These are phyloP conservation scores for Borealophlyctis nickersoniae DNA, from an alignment of 192 early-diverging fungal species.

Conservation along the genomic window DNA sequence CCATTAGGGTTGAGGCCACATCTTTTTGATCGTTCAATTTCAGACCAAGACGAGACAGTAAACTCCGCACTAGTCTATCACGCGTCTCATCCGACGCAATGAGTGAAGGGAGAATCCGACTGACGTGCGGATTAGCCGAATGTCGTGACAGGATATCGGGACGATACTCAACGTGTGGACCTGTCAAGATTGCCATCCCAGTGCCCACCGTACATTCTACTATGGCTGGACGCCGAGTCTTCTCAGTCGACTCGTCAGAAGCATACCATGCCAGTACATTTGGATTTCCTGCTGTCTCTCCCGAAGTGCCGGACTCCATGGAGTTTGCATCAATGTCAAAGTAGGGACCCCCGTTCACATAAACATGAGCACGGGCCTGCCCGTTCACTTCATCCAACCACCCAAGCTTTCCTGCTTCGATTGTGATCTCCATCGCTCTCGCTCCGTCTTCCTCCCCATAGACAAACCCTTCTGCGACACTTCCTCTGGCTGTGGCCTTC, in stretches of 20 bases:
- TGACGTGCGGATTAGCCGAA: conserved; percentile 42
- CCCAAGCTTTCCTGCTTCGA: conserved; percentile 28
- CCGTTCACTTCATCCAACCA: background rate
- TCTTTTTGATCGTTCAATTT: conserved; percentile 34
- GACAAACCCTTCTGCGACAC: conserved; percentile 75
- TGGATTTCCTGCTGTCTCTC: background rate
- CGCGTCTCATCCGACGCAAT: conserved; percentile 1
- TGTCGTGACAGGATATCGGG: conserved; percentile 38
- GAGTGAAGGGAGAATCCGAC: background rate
- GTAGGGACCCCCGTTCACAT: conserved; percentile 51
- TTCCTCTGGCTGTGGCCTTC: conserved; percentile 65
- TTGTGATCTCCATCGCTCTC: conserved; percentile 51
- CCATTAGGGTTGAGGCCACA: background rate
- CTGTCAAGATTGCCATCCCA: conserved; percentile 68
- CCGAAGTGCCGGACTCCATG: background rate
- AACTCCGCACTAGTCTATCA: conserved; percentile 37
- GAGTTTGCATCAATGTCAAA: conserved; percentile 30
- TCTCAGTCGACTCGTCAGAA: background rate
- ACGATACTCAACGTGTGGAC: conserved; percentile 82
- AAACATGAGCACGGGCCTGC: conserved; percentile 20
- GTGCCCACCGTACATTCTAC: conserved; percentile 66
- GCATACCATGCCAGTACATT: conserved; percentile 42
- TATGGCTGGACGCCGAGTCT: conserved; percentile 45
- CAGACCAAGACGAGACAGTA: conserved; percentile 67
- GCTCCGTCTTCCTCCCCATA: conserved; percentile 81